phyloP scores from a whole-genome alignment of 192 early-diverging fungal genomes.

The Lunasporangiospora selenospora region DNA sequence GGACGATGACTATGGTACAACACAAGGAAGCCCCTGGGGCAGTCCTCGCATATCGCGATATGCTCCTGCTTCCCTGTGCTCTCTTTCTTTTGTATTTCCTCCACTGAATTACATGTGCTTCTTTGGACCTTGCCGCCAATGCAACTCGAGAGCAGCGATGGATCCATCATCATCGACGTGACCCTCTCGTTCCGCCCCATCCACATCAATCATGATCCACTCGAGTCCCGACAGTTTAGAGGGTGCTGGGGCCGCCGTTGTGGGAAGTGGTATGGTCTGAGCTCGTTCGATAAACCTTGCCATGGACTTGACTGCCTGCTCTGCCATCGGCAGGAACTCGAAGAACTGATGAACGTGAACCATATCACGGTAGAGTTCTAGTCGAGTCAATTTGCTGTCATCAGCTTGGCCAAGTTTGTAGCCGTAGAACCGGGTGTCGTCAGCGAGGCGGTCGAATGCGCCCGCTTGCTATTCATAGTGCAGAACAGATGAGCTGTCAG shows the following conservation, averaged over 20 bases:
- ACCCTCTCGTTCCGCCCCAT: conserved; percentile 18
- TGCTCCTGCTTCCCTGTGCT: no score
- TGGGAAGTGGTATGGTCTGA: no score
- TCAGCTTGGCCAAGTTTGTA: conserved; percentile 31
- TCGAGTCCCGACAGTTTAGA: no score
- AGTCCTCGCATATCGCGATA: no score
- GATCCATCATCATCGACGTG: conserved; percentile 9
- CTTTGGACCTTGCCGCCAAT: no score
- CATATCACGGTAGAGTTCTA: conserved; percentile 32
- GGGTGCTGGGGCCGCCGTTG: no score
- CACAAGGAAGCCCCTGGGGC: no score
- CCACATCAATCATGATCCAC: conserved; percentile 21
- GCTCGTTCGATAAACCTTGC: conserved; percentile 10
- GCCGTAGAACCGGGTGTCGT: conserved; percentile 34
- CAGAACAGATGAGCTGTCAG: no score
- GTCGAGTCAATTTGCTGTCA: conserved; percentile 2
- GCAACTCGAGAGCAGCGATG: conserved; percentile 4
- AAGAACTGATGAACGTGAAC: conserved; percentile 42
- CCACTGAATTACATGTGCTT: no score
- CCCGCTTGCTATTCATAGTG: conserved; percentile 36
- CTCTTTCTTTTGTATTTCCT: no score
- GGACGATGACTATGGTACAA: no score
- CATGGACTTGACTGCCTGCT: conserved; percentile 11
- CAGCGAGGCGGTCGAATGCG: conserved; percentile 29
- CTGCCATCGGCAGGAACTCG: conserved; percentile 33